Evolutionary conservation across 495 filamentous ascomycete genomes (phyloP).

Genomic region (Pseudevernia furfuracea): DNA sequence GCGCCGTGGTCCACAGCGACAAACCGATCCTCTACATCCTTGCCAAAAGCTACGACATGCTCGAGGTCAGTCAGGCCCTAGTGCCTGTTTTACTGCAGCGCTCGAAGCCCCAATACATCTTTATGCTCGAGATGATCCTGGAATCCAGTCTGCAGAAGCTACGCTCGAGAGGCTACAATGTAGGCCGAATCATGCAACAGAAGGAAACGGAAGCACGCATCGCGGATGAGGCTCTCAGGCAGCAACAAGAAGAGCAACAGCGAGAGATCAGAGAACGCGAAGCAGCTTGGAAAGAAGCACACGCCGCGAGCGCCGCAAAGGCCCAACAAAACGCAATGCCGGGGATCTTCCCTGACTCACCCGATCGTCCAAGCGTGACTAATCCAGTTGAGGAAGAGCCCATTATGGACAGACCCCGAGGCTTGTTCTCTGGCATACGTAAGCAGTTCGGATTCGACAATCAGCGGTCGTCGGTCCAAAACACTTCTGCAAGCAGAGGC

Average conservation of each 20-base stretch:
- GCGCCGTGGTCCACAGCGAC: conserved; percentile 54
- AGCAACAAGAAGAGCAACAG: conserved; percentile 67
- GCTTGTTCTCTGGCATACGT: conserved; percentile 58
- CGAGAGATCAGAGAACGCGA: conserved; percentile 56
- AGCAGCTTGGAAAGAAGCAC: conserved; percentile 42
- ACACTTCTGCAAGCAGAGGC: conserved; percentile 16
- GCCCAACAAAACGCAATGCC: conserved; percentile 48
- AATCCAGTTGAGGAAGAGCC: conserved; percentile 32
- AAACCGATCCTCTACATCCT: conserved; percentile 50
- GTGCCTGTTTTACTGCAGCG: conserved; percentile 69
- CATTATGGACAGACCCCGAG: conserved; percentile 30
- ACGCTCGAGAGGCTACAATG: conserved; percentile 81
- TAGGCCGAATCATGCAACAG: conserved; percentile 78
- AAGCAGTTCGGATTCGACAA: conserved; percentile 59
- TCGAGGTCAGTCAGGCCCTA: conserved; percentile 80
- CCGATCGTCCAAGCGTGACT: conserved; percentile 29
- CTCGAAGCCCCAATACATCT: conserved; percentile 75
- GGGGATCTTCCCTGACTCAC: conserved; percentile 58
- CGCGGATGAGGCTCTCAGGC: conserved; percentile 71
- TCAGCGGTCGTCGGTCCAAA: conserved; percentile 38
- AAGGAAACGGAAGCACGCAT: conserved; percentile 79
- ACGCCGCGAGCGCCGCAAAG: conserved; percentile 29
- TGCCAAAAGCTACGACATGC: conserved; percentile 61
- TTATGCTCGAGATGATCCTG: conserved; percentile 82
- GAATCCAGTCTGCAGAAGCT: conserved; percentile 72